phyloP scores from a whole-genome alignment of 2,329 filamentous ascomycete genomes.

The Zarea fungicola region DNA sequence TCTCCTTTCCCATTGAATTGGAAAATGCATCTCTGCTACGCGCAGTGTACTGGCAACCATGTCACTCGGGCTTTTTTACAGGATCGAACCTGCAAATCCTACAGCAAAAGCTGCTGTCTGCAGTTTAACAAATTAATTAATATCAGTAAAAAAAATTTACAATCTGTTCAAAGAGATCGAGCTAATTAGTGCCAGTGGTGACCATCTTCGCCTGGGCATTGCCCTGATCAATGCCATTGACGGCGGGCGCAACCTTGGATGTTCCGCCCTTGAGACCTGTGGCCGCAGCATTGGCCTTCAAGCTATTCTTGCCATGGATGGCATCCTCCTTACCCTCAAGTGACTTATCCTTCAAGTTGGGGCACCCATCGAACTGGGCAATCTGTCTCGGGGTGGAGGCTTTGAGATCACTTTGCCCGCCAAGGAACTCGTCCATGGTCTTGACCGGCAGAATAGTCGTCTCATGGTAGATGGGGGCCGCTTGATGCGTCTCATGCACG shows the following conservation, averaged over 20 bases:
- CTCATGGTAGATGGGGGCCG: slow-evolving; percentile 59
- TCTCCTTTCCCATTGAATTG: no score
- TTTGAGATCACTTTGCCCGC: slow-evolving; percentile 43
- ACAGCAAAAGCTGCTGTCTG: no score
- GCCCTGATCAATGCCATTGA: neutral
- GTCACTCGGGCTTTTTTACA: no score
- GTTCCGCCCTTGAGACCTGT: neutral
- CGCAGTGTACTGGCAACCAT: no score
- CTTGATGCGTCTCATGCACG: slow-evolving; percentile 67
- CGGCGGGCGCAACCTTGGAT: neutral
- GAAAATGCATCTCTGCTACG: no score
- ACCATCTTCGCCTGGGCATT: neutral
- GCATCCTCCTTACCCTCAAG: slow-evolving; percentile 7
- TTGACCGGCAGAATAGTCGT: slow-evolving; percentile 60
- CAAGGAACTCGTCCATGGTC: slow-evolving; percentile 57
- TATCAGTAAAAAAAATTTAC: no score
- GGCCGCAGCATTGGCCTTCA: neutral
- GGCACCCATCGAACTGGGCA: slow-evolving; percentile 58
- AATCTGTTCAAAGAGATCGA: neutral
- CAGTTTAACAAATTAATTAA: no score
- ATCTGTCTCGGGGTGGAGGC: slow-evolving; percentile 49
- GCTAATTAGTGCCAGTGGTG: neutral
- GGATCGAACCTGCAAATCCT: no score
- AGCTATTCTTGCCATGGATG: neutral
- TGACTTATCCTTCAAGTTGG: slow-evolving; percentile 28